phyloP scores from a whole-genome alignment of 2,329 filamentous ascomycete species.

The Mycocentrospora acerina region DNA sequence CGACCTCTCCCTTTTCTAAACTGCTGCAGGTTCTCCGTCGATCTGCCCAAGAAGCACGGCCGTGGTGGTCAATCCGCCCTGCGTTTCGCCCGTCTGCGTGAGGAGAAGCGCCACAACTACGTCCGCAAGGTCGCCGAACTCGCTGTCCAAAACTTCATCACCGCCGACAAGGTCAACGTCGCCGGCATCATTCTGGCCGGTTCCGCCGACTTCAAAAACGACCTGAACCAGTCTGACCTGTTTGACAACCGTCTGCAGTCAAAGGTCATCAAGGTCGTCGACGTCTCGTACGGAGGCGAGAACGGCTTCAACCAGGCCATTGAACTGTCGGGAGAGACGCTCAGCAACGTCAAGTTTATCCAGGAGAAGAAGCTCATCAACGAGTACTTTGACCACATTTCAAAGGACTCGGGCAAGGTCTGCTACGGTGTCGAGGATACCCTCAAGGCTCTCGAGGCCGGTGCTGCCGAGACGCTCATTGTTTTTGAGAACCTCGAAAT shows the following conservation, averaged over 20 bases:
- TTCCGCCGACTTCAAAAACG: slow-evolving; percentile 99
- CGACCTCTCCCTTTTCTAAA: background rate
- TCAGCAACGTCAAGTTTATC: slow-evolving; percentile 99
- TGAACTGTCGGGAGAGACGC: slow-evolving; percentile 88
- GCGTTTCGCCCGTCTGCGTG: slow-evolving; percentile 98
- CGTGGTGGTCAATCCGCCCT: slow-evolving; percentile 99
- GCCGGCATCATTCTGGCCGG: slow-evolving; percentile 92
- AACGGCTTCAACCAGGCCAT: slow-evolving; percentile 99
- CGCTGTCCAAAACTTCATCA: slow-evolving; percentile 98
- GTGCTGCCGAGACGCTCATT: slow-evolving; percentile 90
- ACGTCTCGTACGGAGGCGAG: slow-evolving; percentile 98
- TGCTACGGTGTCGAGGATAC: slow-evolving; percentile 99
- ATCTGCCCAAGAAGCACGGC: slow-evolving; percentile 99
- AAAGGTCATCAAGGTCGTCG: slow-evolving; percentile 99
- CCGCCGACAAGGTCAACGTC: slow-evolving; percentile 97
- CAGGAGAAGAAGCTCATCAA: slow-evolving; percentile 99
- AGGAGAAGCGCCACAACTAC: slow-evolving; percentile 99
- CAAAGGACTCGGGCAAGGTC: slow-evolving; percentile 92
- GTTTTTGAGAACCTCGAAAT: slow-evolving; percentile 97
- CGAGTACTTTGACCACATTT: slow-evolving; percentile 98
- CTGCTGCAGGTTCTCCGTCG: slow-evolving; percentile 71
- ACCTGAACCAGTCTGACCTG: slow-evolving; percentile 95
- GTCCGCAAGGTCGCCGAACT: slow-evolving; percentile 97
- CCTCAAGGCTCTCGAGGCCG: slow-evolving; percentile 91
- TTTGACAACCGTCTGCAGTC: slow-evolving; percentile 87